Base-by-base conservation (phyloP, 1,139 yeast species). In the Kodamaea sp. region DNA sequence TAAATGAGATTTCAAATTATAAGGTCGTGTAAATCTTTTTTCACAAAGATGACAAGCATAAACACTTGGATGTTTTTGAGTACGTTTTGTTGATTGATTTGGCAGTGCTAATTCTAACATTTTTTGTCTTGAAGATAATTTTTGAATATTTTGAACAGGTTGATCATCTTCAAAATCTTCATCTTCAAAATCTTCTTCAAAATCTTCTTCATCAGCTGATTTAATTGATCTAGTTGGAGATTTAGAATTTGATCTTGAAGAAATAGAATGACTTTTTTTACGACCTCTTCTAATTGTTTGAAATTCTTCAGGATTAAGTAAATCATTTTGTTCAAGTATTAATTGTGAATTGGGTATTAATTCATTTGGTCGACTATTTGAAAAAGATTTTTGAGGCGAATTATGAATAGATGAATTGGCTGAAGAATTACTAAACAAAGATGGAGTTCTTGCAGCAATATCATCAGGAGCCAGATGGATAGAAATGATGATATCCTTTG, bases 21-120 rank as follows among this genome's bases (percentile, higher is more conserved):
- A 92, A 0, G 96, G 96, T 43, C 97, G 67, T 2, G 97, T 89
- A 58, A 92, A 92, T 37, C 83, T 67, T 60, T 88, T 89, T 33
- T 83, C 90, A 62, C 98, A 92, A 37, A 85, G 62, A 44, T 82
- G 81, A 60, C 98, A 92, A 0, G 87, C 84, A 59, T 80, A 89
- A 8, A 82, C 77, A 24, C 90, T 78, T 0, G 95, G 92, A 53
- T 84, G 85, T 50, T 84, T 85, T 51, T 84, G 90, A 3, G 78
- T 72, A 27, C 85, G 66, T 50, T 74, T 78, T 31, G 76, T 68
- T 6, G 65, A 56, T 41, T 65, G 73, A 29, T 68, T 68, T 1
- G 79, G 75, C 12, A 73, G 66, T 1, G 87, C 87, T 49, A 82
- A 62, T 52, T 80, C 85, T 32, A 81, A 57, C 71, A 81, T 73